Evolutionary conservation across 257 asterid genomes (phyloP).

Genomic region (Scutellaria barbata): DNA sequence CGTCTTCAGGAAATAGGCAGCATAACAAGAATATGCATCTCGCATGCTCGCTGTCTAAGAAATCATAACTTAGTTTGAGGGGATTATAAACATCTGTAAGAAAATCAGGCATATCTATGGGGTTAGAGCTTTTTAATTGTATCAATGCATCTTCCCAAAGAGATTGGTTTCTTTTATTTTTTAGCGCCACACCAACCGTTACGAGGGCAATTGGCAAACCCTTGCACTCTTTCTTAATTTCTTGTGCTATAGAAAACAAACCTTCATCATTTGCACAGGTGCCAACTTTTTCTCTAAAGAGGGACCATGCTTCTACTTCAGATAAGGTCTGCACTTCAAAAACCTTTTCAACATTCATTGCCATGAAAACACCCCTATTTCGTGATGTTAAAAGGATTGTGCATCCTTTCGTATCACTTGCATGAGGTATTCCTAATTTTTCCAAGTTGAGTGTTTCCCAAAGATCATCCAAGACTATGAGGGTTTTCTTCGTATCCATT

Average conservation of each 20-base stretch:
- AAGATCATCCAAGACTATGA: conserved; percentile 35
- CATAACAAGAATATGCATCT: conserved; percentile 21
- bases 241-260: conserved; percentile 9
- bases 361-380: background rate
- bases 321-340: conserved; percentile 15
- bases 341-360: conserved; percentile 29
- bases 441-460: conserved; percentile 33
- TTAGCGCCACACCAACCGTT: conserved; percentile 34
- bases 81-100: conserved; percentile 25
- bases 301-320: conserved; percentile 39
- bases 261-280: conserved; percentile 6
- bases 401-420: conserved; percentile 13
- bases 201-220: conserved; percentile 43
- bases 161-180: background rate
- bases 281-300: conserved; percentile 32
- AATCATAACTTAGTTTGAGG: conserved; percentile 27
- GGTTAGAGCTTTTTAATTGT: conserved; percentile 16
- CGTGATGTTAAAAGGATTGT: conserved; percentile 37
- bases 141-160: conserved; percentile 34
- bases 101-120: background rate
- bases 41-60: conserved; percentile 3
- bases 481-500: background rate
- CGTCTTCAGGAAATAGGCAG: conserved; percentile 25
- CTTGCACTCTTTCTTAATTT: conserved; percentile 35
- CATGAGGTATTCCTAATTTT: conserved; percentile 33